Conservation (phyloP, 1,284 basidiomycete genomes). For the Austroboletus niveus region DNA sequence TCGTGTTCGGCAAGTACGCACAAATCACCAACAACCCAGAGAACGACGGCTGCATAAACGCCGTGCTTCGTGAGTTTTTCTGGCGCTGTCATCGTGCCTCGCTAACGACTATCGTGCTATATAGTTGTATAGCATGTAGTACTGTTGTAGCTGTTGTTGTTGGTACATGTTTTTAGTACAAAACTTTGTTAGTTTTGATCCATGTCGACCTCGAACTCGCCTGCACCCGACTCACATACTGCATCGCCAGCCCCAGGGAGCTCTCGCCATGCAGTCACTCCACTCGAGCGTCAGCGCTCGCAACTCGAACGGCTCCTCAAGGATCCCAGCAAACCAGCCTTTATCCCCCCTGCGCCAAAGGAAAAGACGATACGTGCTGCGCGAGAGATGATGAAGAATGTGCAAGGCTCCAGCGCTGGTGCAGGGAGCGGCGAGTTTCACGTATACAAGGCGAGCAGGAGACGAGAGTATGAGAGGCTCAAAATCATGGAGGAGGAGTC, state of each 20-base stretch:
- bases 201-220: conserved; percentile 26
- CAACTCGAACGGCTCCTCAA: conserved; percentile 86
- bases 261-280: conserved; percentile 65
- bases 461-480: conserved; percentile 93
- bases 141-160: conserved; percentile 18
- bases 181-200: conserved; percentile 17
- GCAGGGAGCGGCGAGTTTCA: conserved; percentile 97
- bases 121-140: conserved; percentile 21
- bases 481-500: conserved; percentile 86
- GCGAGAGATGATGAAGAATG: conserved; percentile 98
- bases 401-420: conserved; percentile 90
- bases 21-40: conserved; percentile 97
- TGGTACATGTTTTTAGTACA: conserved; percentile 18
- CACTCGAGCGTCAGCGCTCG: conserved; percentile 69
- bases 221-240: conserved; percentile 29
- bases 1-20: conserved; percentile 90
- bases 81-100: neutral
- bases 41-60: conserved; percentile 96
- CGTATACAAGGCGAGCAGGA: conserved; percentile 94
- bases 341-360: conserved; percentile 71
- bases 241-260: conserved; percentile 32
- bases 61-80: conserved; percentile 72
- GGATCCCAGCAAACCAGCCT: conserved; percentile 79
- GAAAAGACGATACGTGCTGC: conserved; percentile 78
- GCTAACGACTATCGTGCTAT: conserved; percentile 5